Conservation (phyloP, 257 asterid genomes). For the Solanum bulbocastanum region DNA sequence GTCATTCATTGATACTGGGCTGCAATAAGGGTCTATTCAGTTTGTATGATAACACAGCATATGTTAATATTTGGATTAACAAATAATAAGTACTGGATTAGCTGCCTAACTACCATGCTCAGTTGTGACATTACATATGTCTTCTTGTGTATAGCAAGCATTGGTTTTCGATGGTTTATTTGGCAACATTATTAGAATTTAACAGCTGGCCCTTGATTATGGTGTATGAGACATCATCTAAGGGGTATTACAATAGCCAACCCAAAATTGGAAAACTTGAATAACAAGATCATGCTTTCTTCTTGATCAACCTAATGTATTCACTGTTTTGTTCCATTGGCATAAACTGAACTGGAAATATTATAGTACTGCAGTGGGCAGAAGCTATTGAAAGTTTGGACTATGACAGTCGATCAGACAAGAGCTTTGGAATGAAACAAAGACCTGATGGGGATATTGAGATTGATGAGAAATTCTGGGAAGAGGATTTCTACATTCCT, state of each 20-base stretch:
- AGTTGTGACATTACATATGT: neutral
- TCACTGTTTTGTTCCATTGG: neutral
- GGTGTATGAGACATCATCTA: neutral
- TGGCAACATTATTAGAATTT: neutral
- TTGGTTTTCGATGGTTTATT: neutral
- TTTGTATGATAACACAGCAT: neutral
- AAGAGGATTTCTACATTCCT: slow-evolving; percentile 82
- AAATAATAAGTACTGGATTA: neutral
- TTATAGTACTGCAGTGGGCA: slow-evolving; percentile 73
- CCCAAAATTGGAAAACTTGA: neutral
- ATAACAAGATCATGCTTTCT: neutral
- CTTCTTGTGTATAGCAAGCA: neutral
- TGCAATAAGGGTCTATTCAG: neutral
- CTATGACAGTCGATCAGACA: slow-evolving; percentile 80
- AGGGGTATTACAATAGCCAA: neutral
- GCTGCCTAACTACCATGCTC: neutral
- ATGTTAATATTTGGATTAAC: neutral
- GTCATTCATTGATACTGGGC: neutral
- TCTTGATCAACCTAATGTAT: neutral
- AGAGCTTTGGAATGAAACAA: slow-evolving; percentile 91
- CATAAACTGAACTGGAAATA: neutral
- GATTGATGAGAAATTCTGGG: slow-evolving; percentile 97
- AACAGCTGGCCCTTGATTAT: neutral
- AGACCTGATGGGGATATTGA: slow-evolving; percentile 99
- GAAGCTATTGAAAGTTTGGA: slow-evolving; percentile 88